phyloP scores from a whole-genome alignment of 1,284 basidiomycete species.

The Tilletia horrida region DNA sequence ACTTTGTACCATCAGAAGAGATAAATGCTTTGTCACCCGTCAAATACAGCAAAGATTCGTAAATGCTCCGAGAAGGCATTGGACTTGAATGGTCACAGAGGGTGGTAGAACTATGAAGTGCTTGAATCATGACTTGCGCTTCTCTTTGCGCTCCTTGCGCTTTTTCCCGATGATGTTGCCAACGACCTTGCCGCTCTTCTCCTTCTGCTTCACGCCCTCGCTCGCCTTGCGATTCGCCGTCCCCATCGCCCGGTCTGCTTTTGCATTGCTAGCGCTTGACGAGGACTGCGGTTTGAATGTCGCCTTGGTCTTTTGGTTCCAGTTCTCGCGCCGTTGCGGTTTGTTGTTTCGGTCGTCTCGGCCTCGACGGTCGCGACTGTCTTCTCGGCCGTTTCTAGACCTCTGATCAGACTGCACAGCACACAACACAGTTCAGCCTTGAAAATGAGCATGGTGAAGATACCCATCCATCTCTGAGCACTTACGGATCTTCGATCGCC shows the following conservation, averaged over 20 bases:
- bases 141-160: conserved; percentile 38
- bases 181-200: conserved; percentile 24
- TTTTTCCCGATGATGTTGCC: conserved; percentile 50
- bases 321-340: conserved; percentile 17
- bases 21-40: too few relatives aligned
- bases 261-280: not conserved
- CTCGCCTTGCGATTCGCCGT: conserved; percentile 8
- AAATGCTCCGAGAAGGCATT: too few relatives aligned
- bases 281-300: not conserved
- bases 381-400: not conserved
- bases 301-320: conserved; percentile 21
- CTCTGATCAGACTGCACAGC: not conserved
- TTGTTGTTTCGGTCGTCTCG: not conserved
- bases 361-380: not conserved
- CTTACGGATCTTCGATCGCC: not conserved
- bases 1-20: too few relatives aligned
- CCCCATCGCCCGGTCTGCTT: not conserved
- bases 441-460: not conserved
- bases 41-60: too few relatives aligned
- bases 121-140: not conserved
- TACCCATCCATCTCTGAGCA: not conserved
- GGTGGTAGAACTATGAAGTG: too few relatives aligned
- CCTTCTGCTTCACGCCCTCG: conserved; percentile 22
- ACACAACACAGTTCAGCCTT: too few relatives aligned
- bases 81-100: too few relatives aligned